Evolutionary conservation across 1,139 yeast species (phyloP), one percentile per base, ranked within the genome.

Genomic region (Citeromyces hawaiiensis): DNA sequence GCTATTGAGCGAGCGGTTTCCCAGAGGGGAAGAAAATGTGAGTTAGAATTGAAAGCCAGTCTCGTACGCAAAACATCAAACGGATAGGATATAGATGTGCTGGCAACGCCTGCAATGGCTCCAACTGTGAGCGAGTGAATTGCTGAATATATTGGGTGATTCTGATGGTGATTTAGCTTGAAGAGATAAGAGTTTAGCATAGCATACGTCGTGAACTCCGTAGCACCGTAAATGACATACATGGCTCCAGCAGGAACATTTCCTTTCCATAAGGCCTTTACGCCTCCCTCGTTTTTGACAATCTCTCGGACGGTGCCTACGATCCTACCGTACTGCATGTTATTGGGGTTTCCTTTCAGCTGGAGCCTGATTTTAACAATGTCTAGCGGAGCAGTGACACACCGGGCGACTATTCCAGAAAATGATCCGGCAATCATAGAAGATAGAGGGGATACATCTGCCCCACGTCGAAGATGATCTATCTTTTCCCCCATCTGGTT

Each of bases 191-290:
- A 58, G 53, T 78, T 81, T 35, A 76, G 57, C 1, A 66, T 54
- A 1, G 85, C 65, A 54, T 81, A 86, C 1, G 86, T 63, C 1
- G 91, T 66, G 59, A 91, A 91, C 55, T 91, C 97, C 1, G 75
- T 63, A 1, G 85, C 87, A 10, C 97, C 96, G 51, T 91, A 91
- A 17, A 83, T 48, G 14, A 91, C 66, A 53, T 91, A 91, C 75
- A 91, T 71, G 35, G 77, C 59, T 48, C 86, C 88, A 0, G 97
- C 98, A 0, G 98, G 95, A 0, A 85, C 72, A 55, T 91, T 91
- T 1, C 98, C 98, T 56, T 87, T 88, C 97, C 97, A 91, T 17
- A 91, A 64, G 0, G 88, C 78, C 9, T 48, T 46, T 1, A 70
- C n/a, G 2, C 86, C 85, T 3, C 82, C 80, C 50, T 79, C 86